phyloP scores from a whole-genome alignment of 306 rosid genomes.

The Erythrophleum fordii region DNA sequence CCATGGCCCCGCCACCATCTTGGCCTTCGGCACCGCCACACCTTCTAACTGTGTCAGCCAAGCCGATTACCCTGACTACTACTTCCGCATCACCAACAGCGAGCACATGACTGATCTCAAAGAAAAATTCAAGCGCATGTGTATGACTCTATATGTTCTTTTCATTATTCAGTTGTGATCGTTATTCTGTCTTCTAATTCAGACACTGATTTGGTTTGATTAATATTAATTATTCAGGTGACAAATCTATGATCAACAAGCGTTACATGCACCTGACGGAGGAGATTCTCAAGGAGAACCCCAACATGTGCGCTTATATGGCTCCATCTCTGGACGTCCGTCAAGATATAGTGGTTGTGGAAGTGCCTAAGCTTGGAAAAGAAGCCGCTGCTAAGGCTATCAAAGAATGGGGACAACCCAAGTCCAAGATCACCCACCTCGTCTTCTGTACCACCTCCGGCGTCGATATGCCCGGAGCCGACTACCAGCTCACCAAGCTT shows the following conservation, averaged over 20 bases:
- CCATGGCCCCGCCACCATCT: constrained; percentile 58
- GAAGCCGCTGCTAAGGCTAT: constrained; percentile 63
- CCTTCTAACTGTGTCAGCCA: constrained; percentile 52
- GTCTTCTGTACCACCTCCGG: constrained; percentile 74
- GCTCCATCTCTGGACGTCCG: constrained; percentile 65
- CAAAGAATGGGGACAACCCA: constrained; percentile 71
- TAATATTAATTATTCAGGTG: constrained; percentile 44
- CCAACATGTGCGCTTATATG: constrained; percentile 58
- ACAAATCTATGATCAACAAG: constrained; percentile 65
- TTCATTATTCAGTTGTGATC: too few relatives aligned
- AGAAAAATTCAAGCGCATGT: constrained; percentile 70
- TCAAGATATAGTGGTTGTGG: constrained; percentile 65
- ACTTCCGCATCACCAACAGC: constrained; percentile 67
- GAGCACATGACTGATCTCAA: constrained; percentile 66
- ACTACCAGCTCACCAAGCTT: constrained; percentile 64
- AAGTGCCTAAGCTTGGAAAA: constrained; percentile 64
- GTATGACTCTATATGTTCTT: constrained; percentile 29
- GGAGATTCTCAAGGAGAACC: constrained; percentile 54
- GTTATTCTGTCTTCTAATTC: too few relatives aligned
- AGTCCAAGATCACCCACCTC: constrained; percentile 63
- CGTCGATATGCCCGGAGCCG: constrained; percentile 73
- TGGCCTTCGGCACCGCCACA: constrained; percentile 65
- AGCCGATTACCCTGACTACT: constrained; percentile 62
- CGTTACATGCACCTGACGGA: constrained; percentile 62
- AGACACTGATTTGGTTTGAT: background rate